Evolutionary conservation across 2,329 filamentous ascomycete species (phyloP).

Genomic region (Allantophomopsis lycopodina): DNA sequence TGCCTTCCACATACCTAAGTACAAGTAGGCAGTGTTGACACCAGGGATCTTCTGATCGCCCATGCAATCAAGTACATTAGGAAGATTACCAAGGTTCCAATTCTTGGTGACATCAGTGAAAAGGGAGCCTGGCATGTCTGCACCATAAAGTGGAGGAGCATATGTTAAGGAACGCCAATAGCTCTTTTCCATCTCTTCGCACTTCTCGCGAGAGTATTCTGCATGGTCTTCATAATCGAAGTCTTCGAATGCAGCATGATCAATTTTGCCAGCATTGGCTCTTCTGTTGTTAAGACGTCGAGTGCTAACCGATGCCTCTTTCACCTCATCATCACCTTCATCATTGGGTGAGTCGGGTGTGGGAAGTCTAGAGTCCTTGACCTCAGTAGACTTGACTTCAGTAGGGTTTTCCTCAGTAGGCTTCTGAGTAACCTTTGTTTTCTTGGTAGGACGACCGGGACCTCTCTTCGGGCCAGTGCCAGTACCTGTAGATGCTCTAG

Average conservation of each 20-base stretch:
- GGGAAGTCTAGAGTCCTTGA: conserved; percentile 28
- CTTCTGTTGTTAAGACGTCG: conserved; percentile 75
- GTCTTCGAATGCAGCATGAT: conserved; percentile 79
- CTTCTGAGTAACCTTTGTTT: conserved; percentile 7
- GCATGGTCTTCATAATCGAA: conserved; percentile 80
- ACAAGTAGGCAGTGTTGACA: conserved; percentile 95
- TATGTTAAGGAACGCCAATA: conserved; percentile 98
- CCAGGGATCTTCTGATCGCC: conserved; percentile 83
- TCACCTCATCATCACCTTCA: conserved; percentile 23
- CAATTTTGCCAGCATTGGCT: conserved; percentile 65
- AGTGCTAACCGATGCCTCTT: conserved; percentile 57
- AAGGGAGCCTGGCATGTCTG: conserved; percentile 88
- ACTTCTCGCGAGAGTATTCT: conserved; percentile 82
- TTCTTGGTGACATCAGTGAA: conserved; percentile 73
- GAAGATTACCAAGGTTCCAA: conserved; percentile 93
- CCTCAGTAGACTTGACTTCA: conserved; percentile 28
- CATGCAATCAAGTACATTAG: conserved; percentile 84
- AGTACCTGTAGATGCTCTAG: conserved; percentile 6
- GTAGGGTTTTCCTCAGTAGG: conserved; percentile 33
- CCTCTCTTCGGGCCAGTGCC: conserved; percentile 9
- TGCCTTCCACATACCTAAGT: conserved; percentile 98
- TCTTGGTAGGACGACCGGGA: conserved; percentile 8
- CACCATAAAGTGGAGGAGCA: conserved; percentile 87
- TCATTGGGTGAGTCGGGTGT: conserved; percentile 35
- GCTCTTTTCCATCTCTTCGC: conserved; percentile 82